phyloP scores from a whole-genome alignment of 495 filamentous ascomycete genomes.

The Hyaloscypha hepaticicola region DNA sequence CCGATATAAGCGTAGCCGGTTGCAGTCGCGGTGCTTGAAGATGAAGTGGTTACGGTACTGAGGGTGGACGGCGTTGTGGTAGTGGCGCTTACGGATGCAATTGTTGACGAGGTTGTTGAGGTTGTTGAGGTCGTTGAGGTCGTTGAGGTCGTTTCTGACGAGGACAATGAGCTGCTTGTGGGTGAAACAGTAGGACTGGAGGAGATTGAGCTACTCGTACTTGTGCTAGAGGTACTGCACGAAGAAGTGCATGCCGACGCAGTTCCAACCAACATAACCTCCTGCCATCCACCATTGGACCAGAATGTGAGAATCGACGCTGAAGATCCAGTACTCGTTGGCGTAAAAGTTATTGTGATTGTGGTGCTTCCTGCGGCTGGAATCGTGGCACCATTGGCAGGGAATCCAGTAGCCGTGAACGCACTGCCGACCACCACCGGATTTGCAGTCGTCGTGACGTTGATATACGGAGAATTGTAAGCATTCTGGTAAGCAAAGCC shows the following conservation, averaged over 20 bases:
- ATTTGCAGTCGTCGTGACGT: neutral
- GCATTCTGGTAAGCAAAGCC: conserved; percentile 9
- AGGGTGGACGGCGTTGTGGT: conserved; percentile 4
- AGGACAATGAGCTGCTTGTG: neutral
- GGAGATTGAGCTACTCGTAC: conserved; percentile 1
- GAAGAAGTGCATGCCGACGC: neutral
- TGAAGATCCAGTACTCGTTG: neutral
- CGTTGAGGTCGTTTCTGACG: conserved; percentile 1
- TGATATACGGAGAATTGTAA: neutral
- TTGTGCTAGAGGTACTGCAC: neutral
- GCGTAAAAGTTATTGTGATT: conserved; percentile 23
- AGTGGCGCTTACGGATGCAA: neutral
- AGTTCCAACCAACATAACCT: neutral
- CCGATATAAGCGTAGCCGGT: conserved; percentile 17
- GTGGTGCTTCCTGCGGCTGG: conserved; percentile 29
- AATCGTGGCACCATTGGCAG: conserved; percentile 28
- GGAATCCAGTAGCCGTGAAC: conserved; percentile 34
- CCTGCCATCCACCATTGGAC: neutral
- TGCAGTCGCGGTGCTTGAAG: conserved; percentile 17
- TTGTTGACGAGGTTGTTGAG: too few relatives aligned
- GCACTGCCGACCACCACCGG: conserved; percentile 2
- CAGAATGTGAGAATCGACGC: neutral
- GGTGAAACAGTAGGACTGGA: conserved; percentile 8
- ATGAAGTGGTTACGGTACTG: conserved; percentile 9
- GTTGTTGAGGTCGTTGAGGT: conserved; percentile 4